Evolutionary conservation across 2,329 filamentous ascomycete species (phyloP).

Genomic region (Apiospora pterosperma): DNA sequence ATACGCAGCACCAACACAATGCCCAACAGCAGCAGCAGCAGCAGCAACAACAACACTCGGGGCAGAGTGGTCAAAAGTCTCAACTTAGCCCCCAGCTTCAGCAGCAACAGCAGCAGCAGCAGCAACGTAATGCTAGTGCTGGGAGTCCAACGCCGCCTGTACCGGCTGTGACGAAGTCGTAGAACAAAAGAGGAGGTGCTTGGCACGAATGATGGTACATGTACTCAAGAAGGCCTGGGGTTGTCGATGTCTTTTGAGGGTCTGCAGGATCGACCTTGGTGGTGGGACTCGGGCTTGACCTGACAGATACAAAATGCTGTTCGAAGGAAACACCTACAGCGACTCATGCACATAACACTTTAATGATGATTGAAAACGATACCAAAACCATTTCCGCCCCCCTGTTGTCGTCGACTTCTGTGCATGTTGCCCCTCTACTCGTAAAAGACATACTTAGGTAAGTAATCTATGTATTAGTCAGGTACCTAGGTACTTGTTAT

Average conservation of each 20-base stretch:
- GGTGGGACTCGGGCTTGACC: constrained; percentile 1
- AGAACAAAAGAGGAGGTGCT: background rate
- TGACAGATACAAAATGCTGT: background rate
- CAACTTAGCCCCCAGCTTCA: constrained; percentile 37
- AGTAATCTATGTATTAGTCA: too few relatives aligned
- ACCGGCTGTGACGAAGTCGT: constrained; percentile 9
- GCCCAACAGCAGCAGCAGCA: constrained; percentile 11
- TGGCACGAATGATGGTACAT: background rate
- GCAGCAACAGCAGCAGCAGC: constrained; percentile 7
- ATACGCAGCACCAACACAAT: constrained; percentile 24
- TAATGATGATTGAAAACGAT: constrained; percentile 2
- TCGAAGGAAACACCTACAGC: background rate
- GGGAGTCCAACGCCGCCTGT: constrained; percentile 12
- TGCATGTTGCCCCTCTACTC: background rate
- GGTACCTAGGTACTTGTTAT: background rate
- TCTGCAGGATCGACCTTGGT: background rate
- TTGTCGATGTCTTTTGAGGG: background rate
- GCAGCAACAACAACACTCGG: constrained; percentile 12
- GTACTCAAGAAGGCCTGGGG: background rate
- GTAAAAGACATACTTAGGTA: too few relatives aligned
- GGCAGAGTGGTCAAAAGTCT: constrained; percentile 52
- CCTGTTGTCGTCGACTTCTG: background rate
- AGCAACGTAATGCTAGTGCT: constrained; percentile 9
- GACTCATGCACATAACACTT: constrained; percentile 2
- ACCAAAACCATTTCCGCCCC: background rate